Conservation (phyloP, 768 basidiomycete genomes). For the Boletus pseudopeckii region DNA sequence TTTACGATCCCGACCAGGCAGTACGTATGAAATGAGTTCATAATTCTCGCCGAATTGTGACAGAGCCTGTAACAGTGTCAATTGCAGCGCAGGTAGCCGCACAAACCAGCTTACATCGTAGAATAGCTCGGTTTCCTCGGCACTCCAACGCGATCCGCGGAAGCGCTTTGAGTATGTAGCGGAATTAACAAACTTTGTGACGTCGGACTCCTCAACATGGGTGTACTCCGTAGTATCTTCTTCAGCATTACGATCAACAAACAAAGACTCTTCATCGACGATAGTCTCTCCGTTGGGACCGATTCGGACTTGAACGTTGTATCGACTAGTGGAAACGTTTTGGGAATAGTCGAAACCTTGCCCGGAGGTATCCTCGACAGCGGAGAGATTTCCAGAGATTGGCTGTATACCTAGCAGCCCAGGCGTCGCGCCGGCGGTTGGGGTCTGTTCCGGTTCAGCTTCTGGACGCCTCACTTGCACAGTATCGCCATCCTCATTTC, state of each 20-base stretch:
- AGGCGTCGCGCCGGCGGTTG: conserved; percentile 2
- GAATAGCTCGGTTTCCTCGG: conserved; percentile 87
- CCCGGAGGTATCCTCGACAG: conserved; percentile 43
- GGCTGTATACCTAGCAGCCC: conserved; percentile 16
- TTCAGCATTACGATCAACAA: conserved; percentile 69
- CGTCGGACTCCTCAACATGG: conserved; percentile 79
- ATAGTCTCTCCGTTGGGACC: conserved; percentile 86
- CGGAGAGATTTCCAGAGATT: conserved; percentile 11
- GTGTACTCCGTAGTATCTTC: conserved; percentile 69
- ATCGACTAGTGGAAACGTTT: conserved; percentile 62
- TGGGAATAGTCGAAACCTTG: conserved; percentile 71
- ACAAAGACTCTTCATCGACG: conserved; percentile 80
- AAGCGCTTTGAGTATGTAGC: conserved; percentile 76
- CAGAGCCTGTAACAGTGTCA: conserved; percentile 57
- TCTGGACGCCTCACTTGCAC: conserved; percentile 9
- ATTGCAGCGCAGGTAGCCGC: neutral
- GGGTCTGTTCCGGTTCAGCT: conserved; percentile 5
- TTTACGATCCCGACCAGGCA: conserved; percentile 82
- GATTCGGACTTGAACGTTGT: conserved; percentile 82
- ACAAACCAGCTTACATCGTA: conserved; percentile 58
- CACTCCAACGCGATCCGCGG: conserved; percentile 83
- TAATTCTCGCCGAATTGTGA: conserved; percentile 91
- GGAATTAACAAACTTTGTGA: conserved; percentile 83
- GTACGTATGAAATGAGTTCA: conserved; percentile 81
- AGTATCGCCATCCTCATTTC: conserved; percentile 46